Evolutionary conservation across 305 asterid species (phyloP), one percentile per base, ranked within the genome.

Genomic region (Ajuga reptans): DNA sequence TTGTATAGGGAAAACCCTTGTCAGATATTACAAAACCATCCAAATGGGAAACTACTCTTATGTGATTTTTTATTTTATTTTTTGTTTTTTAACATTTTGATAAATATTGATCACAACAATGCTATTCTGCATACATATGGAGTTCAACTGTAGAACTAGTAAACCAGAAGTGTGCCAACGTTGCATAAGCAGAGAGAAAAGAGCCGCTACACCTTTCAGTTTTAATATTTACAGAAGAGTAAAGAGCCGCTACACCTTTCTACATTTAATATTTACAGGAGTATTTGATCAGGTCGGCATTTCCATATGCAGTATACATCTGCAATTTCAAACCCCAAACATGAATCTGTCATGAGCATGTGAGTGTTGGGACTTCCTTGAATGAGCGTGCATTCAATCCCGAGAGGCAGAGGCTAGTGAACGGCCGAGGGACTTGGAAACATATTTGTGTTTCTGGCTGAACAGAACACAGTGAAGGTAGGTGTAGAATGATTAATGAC

Each of bases 211-310:
- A 31, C 17, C 4, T 0, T 34, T 65, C 24, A 56, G 46, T 64
- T n/a, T n/a, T 41, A 18, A 31, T 54, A 68, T 54, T 42, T 75
- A 75, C 66, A 68, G 31, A 37, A 68, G 45, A n/a, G n/a, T n/a
- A n/a, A n/a, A n/a, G n/a, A n/a, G n/a, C 3, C 1, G 4, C 36
- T 3, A 5, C 4, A 31, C 17, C 4, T 0, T 34, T 65, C 24
- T 56, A 56, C 55, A 72, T n/a, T n/a, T 41, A 18, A 31, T 54
- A 68, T 54, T 42, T 75, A 75, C 66, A 68, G 31, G 47, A 68
- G 45, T 9, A 49, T 9, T 33, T 27, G 24, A 58, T 52, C 51
- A 39, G 1, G 39, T 21, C 24, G 37, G 51, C 57, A 67, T 16
- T 39, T 31, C 39, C 51, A 43, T 34, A 15, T 31, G 27, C n/a